Base-by-base conservation (phyloP, 805 yeast species). In the Komagataella phaffii region DNA sequence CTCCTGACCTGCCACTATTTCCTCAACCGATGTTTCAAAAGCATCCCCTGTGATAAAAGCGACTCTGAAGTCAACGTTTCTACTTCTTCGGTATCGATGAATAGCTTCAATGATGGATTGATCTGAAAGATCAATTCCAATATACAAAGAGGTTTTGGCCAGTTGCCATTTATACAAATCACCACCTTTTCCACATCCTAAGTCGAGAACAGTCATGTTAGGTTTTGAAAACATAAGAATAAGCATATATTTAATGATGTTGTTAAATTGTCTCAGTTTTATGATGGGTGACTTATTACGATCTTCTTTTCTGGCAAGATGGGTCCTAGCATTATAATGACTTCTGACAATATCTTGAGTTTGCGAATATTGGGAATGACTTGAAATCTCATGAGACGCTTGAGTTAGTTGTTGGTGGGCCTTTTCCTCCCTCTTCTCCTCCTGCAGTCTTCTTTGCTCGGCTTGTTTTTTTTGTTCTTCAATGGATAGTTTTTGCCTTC, bases 141-240 rank as follows among this genome's bases (percentile, higher is more conserved):
- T 80, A 57, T 85, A 87, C 49, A 89, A 90, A 19, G 79, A 75
- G 2, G 88, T 77, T 18, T 77, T 71, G 1, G 88, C 84, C 58
- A 79, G 79, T 50, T 83, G 85, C 81, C 96, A 91, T 64, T 93
- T 93, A 58, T 85, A 80, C 60, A 93, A 69, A 68, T 93, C 99
- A 24, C 99, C 99, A 50, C 99, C 99, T 64, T 93, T 95, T 12
- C 99, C 99, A 67, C 98, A 90, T 14, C 96, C 96, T 52, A 91
- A 66, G 61, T 93, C 99, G 17, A 93, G 69, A 1, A 85, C 88
- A 18, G 76, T 73, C 45, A 76, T 75, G 54, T 78, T 69, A 48
- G 71, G 70, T 43, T 69, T 70, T 2, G 83, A 79, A 65, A 73
- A 82, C 57, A 84, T 85, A 52, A 84, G 83, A 51, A 93, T 81